Conservation (phyloP, 768 basidiomycete species). For the Lactarius trivialis region DNA sequence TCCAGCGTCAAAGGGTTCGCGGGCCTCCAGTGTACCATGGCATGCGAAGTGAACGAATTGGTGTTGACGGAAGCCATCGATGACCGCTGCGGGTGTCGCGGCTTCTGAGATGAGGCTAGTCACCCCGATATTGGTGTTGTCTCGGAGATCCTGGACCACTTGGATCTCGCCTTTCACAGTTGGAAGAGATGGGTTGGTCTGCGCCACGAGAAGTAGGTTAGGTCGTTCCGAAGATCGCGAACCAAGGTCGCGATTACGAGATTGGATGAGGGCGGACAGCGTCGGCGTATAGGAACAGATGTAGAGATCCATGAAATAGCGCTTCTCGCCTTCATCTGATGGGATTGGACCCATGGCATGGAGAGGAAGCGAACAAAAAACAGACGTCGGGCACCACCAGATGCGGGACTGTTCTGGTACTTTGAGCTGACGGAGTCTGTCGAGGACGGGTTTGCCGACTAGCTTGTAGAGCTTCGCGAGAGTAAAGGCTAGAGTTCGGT, state of each 20-base stretch:
- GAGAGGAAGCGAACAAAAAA: constrained; percentile 12
- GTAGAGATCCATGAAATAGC: constrained; percentile 3
- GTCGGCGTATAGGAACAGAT: not conserved
- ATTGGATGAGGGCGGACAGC: not conserved
- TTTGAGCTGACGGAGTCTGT: not conserved
- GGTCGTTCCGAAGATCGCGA: not conserved
- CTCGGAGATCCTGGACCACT: not conserved
- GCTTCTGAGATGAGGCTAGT: not conserved
- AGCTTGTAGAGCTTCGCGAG: not conserved
- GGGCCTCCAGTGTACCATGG: not conserved
- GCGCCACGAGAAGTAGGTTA: not conserved
- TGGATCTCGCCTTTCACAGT: not conserved
- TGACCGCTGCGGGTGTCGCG: not conserved
- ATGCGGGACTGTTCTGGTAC: constrained; percentile 6
- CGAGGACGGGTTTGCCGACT: constrained; percentile 4
- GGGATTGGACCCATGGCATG: constrained; percentile 17
- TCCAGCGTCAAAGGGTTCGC: not conserved
- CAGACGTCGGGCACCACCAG: constrained; percentile 17
- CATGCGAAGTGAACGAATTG: constrained; percentile 1
- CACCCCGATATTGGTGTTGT: too few species aligned
- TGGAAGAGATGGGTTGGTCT: not conserved
- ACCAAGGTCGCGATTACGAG: not conserved
- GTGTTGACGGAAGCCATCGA: not conserved
- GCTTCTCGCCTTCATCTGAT: not conserved
- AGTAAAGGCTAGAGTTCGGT: not conserved